Evolutionary conservation across 768 basidiomycete genomes (phyloP), one percentile per base, ranked within the genome.

Genomic region (Rhizopogon vinicolor): DNA sequence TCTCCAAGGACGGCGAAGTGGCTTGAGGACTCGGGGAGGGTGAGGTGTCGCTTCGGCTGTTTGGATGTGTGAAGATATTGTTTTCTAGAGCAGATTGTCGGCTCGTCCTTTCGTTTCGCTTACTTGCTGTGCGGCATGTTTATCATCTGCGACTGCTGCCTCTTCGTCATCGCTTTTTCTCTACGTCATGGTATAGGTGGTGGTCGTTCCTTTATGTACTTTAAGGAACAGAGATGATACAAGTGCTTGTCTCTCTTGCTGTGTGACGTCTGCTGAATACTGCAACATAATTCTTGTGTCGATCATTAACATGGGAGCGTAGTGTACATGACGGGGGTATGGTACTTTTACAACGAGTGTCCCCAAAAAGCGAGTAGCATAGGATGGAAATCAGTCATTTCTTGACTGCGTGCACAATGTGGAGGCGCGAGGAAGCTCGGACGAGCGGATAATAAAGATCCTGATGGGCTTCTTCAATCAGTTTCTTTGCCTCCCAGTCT

Each of bases 381-480:
- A 22, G 42, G 37, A 45, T 19, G 37, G 25, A 46, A 41, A 40
- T 16, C 9, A 33, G 35, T 13, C 28, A 50, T 49, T 69, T 67
- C 62, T 74, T 75, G 51, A 71, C 41, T 29, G 82, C 85, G 57
- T 86, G 79, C 2, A 80, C 82, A 44, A 88, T 80, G 61, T 87
- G 81, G 40, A 87, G 69, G 37, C 76, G 78, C 44, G 75, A 69
- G 12, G 80, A 83, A 19, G 78, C 73, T 29, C 74, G 71, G 57
- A 77, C 76, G 13, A 78, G 67, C 2, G 85, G 82, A 53, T 82
- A 76, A 60, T 88, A 88, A 12, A 88, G 72, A 62, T 87, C 86
- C 41, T 75, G 75, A 58, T 87, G 85, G 0, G 86, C 86, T 53
- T 81, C 79, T 55, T 76, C 75, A 56, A 87, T 79, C 51, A 88